Base-by-base conservation (phyloP, 1,284 basidiomycete genomes). In the Pseudozyma flocculosa region DNA sequence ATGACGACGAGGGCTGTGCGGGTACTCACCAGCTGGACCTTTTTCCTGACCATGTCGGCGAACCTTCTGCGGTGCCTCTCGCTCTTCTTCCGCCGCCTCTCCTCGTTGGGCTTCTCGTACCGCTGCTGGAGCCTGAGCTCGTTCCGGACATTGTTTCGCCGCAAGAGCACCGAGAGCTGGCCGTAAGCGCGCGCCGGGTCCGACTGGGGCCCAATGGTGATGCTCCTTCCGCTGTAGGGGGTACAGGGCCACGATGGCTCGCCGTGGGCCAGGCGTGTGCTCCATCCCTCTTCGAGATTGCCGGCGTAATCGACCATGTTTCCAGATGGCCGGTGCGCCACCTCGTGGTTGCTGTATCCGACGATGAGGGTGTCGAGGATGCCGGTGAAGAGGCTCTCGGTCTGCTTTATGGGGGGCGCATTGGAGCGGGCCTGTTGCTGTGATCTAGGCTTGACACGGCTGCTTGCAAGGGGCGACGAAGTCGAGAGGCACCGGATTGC, bases 31-130 rank as follows among this genome's bases (percentile, higher is more conserved):
- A 77, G 49, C 46, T 76, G 73, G 13, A 77, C 74, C 61, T 76
- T 77, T 45, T 65, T 60, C 50, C 72, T 58, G 26, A 77, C 66
- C 68, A 75, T 68, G 40, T 77, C 73, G 1, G 70, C 73, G 34
- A 77, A 77, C 42, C 75, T 60, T 30, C 74, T 66, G 30, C 75
- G 59, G 45, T 77, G 75, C 11, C 75, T 56, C 46, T 76, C 75
- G 36, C 67, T 70, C 43, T 67, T 63, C 59, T 73, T 71, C 46
- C 75, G 61, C 38, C 72, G 66, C 24, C 72, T 61, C 50, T 67
- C 67, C 45, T 75, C 61, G 41, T 76, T 77, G 19, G 75, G 75
- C 54, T 77, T 77, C 46, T 77, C 75, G 53, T 76, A 76, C 15
- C 75, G 49, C 50, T 77, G 60, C 17, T 56, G 56, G 30, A 75